These are phyloP conservation scores for Nothomitra cinnamomea DNA, from an alignment of 2,329 filamentous ascomycete genomes.

Conservation along the genomic window DNA sequence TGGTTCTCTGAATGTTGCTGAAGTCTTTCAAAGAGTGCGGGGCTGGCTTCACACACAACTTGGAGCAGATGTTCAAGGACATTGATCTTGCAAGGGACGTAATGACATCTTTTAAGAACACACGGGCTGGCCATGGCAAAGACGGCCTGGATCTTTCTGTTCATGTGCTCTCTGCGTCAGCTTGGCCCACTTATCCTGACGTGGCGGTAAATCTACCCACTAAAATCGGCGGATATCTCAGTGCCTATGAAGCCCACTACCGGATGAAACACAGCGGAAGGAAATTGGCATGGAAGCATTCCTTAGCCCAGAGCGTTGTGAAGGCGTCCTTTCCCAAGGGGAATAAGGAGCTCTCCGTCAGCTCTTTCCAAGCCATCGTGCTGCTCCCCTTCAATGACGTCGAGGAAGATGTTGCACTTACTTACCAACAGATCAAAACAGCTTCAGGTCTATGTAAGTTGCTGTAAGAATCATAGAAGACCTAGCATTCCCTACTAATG, in stretches of 20 bases:
- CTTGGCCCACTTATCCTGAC: conserved; percentile 87
- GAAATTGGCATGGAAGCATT: conserved; percentile 79
- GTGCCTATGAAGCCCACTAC: conserved; percentile 74
- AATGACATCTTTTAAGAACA: conserved; percentile 69
- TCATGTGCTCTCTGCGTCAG: conserved; percentile 74
- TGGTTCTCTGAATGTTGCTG: not conserved
- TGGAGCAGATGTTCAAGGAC: conserved; percentile 99
- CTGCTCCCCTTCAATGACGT: conserved; percentile 77
- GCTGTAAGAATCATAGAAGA: not conserved
- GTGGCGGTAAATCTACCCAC: conserved; percentile 56
- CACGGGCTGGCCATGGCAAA: conserved; percentile 42
- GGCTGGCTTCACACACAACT: conserved; percentile 83
- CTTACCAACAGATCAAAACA: conserved; percentile 58
- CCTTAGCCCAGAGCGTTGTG: conserved; percentile 78
- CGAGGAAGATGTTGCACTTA: conserved; percentile 42
- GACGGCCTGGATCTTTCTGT: conserved; percentile 60
- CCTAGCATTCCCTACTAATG: not conserved
- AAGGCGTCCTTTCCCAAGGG: conserved; percentile 61
- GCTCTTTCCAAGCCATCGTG: conserved; percentile 81
- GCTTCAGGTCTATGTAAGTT: conserved; percentile 53
- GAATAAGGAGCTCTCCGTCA: conserved; percentile 75
- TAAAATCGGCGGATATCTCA: conserved; percentile 58
- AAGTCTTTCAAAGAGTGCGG: conserved; percentile 52
- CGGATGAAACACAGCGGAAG: conserved; percentile 77
- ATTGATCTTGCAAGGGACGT: conserved; percentile 87